phyloP scores from a whole-genome alignment of 768 basidiomycete genomes.

The Phallus indusiatus region DNA sequence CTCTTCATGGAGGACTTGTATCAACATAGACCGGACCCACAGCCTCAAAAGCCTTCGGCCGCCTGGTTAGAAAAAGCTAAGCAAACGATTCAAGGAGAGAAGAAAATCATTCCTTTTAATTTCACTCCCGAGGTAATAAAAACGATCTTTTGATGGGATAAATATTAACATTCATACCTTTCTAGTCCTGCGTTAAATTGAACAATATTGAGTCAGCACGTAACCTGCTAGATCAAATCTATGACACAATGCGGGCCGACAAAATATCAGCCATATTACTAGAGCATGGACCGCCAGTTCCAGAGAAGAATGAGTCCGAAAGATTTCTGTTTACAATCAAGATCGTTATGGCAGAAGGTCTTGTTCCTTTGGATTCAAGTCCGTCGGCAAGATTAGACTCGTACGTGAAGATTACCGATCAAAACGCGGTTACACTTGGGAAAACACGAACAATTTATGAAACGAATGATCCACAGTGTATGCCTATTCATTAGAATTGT shows the following conservation, averaged over 20 bases:
- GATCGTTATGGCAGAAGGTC: slow-evolving; percentile 81
- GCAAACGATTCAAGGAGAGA: slow-evolving; percentile 72
- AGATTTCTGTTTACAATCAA: slow-evolving; percentile 90
- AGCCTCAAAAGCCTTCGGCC: slow-evolving; percentile 71
- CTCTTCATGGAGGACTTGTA: slow-evolving; percentile 96
- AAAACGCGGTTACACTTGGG: slow-evolving; percentile 77
- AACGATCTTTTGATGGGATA: neutral
- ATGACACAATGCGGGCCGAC: slow-evolving; percentile 85
- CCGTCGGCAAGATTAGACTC: slow-evolving; percentile 80
- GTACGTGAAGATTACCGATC: slow-evolving; percentile 91
- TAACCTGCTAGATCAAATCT: slow-evolving; percentile 87
- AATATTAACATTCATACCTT: neutral
- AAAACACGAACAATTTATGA: slow-evolving; percentile 97
- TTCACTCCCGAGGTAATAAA: slow-evolving; percentile 57
- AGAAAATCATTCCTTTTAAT: slow-evolving; percentile 91
- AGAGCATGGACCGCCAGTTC: slow-evolving; percentile 54
- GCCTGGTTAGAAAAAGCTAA: slow-evolving; percentile 85
- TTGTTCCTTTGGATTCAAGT: slow-evolving; percentile 67
- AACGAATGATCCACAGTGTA: slow-evolving; percentile 81
- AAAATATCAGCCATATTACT: slow-evolving; percentile 60
- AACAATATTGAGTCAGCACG: slow-evolving; percentile 95
- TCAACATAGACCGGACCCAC: slow-evolving; percentile 66
- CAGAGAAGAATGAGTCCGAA: slow-evolving; percentile 56
- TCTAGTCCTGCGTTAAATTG: slow-evolving; percentile 86
- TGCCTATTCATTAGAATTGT: slow-evolving; percentile 20